Base-by-base conservation (phyloP, 1,284 basidiomycete genomes). In the Cutaneotrichosporon curvatum region DNA sequence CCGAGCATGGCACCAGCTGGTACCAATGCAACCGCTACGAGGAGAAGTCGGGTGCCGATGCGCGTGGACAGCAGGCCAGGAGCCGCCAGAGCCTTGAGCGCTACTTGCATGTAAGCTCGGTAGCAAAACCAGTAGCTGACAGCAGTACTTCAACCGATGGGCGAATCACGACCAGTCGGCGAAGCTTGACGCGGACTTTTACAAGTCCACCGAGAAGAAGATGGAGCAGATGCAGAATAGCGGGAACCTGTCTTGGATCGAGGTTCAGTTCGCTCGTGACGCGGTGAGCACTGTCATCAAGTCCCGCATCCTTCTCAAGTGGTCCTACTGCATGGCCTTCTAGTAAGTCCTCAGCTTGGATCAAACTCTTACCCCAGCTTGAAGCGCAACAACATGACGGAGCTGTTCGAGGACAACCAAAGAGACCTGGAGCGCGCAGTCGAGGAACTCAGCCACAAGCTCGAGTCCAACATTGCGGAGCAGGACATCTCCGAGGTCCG, bases 261-360 rank as follows among this genome's bases (percentile, higher is more conserved):
- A 98, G 73, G 92, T 92, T 30, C 94, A 97, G 71, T 98, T 98
- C 73, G 90, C 96, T 76, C 89, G 89, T 74, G 92, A 94, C 71
- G 94, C 94, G 0, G 90, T 96, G 2, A 91, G 96, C 62, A 84
- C 85, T 60, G 83, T 88, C 10, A 81, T 84, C 56, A 85, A 84
- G 67, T 96, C 92, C 65, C 82, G 94, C 30, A 89, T 84, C 77
- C 96, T 94, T 36, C 80, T 98, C 54, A 97, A 97, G 73, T 98
- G 95, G 94, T 97, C 92, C 15, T 98, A 98, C 65, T 87, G 88
- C n/a, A 96, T 98, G 92, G 94, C 92, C 12, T 98, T 91, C 75
- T 98, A 96, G 67, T 72, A 49, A 59, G 70, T 63, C 8, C 12
- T 40, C 20, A 19, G 8, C 10, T 14, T 19, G 23, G 40, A 18